phyloP scores from a whole-genome alignment of 805 yeast species.

The Lipomyces sp. region DNA sequence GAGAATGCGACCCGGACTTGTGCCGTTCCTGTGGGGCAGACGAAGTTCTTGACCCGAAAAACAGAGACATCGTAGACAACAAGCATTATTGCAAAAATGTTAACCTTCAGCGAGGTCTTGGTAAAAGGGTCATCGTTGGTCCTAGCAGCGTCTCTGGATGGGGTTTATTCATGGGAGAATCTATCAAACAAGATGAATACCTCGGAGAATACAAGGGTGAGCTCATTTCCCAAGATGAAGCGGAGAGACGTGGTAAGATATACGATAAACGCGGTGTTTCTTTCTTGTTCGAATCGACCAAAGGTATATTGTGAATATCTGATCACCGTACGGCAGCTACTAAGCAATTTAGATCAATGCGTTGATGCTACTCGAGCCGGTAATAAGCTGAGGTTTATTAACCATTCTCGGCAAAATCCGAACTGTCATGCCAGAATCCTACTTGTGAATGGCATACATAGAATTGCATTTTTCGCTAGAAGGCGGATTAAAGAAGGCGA shows the following conservation, averaged over 20 bases:
- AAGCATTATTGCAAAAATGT: constrained; percentile 31
- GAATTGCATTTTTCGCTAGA: constrained; percentile 33
- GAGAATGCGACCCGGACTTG: constrained; percentile 36
- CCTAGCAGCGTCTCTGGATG: constrained; percentile 32
- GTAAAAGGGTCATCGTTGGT: constrained; percentile 31
- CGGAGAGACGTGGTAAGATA: constrained; percentile 36
- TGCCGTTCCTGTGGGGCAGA: constrained; percentile 35
- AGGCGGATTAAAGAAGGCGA: constrained; percentile 33
- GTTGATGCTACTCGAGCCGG: constrained; percentile 36
- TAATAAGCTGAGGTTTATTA: constrained; percentile 32
- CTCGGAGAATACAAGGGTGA: constrained; percentile 36
- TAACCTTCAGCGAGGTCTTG: constrained; percentile 29
- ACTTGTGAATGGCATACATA: constrained; percentile 34
- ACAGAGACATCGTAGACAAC: constrained; percentile 29
- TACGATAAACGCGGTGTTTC: constrained; percentile 36
- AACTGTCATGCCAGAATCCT: constrained; percentile 33
- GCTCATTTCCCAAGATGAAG: constrained; percentile 34
- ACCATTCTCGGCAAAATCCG: constrained; percentile 35
- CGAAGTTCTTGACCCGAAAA: constrained; percentile 32
- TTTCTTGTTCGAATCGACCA: constrained; percentile 32
- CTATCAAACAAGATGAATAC: constrained; percentile 32
- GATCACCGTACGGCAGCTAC: not conserved
- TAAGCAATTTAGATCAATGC: constrained; percentile 27
- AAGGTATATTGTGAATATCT: constrained; percentile 15
- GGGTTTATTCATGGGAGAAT: constrained; percentile 36